Base-by-base conservation (phyloP, 2,329 filamentous ascomycete species). In the Cladosporium sp. region DNA sequence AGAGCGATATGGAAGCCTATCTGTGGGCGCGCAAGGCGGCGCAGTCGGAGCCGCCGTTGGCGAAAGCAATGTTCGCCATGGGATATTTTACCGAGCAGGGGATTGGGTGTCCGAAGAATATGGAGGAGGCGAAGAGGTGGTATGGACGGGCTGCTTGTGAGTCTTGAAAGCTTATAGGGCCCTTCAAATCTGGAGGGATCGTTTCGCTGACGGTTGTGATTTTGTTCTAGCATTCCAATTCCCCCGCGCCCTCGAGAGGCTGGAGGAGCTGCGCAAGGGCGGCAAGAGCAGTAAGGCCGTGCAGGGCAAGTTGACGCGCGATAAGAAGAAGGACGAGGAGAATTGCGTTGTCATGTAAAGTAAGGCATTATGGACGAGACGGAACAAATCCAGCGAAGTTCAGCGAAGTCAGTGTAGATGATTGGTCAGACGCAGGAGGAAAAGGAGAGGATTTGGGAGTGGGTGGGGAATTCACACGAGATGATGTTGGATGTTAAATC, bases 11-110 rank as follows among this genome's bases (percentile, higher is more conserved):
- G 0, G 93, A 99, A 68, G 93, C 93, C 1, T 99, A 96, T 67
- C 80, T 99, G 2, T 99, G 93, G 93, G 92, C 93, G 9, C 79
- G 92, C 18, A 97, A 96, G 70, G 92, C 93, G 2, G 93, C 93
- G 0, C 82, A 85, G 56, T 87, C 89, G 3, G 90, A 92, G 41
- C 73, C 73, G 11, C 73, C 74, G 2, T 72, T 96, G 32, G 84
- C 89, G 7, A 99, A 97, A 75, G 93, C 93, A 0, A 88, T 97
- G 72, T 97, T 96, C 71, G 93, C 92, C 0, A 96, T 99, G 87
- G 93, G 93, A 0, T 96, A 97, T 71, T 96, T 95, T 65, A 95
- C 89, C 1, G 93, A 99, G 70, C 85, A 93, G 43, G 93, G 93
- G 11, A 97, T 99, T 60, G 93, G 93, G 24, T 84, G 89, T 57